These are phyloP conservation scores for Camellia japonica DNA, from an alignment of 148 eudicot species.

Conservation along the genomic window DNA sequence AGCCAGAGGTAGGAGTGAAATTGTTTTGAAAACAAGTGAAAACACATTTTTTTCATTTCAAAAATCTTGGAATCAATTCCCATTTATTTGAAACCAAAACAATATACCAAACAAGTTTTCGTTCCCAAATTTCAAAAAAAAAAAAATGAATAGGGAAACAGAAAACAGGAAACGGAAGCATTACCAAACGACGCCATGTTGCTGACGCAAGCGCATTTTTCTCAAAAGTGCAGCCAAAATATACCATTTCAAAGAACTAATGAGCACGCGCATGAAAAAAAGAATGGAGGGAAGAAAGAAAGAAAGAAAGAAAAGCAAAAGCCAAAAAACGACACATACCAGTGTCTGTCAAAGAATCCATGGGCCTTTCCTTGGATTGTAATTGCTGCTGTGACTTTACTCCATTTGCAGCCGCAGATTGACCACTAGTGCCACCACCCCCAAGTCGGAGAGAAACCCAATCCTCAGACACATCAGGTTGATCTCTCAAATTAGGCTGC, in stretches of 20 bases:
- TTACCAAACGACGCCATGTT: neutral
- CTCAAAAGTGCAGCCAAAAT: no score
- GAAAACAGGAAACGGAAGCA: no score
- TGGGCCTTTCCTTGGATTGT: slow-evolving; percentile 43
- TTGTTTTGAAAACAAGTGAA: no score
- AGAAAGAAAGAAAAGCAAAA: neutral
- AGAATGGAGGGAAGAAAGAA: neutral
- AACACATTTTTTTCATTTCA: no score
- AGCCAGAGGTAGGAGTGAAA: no score
- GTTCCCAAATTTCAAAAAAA: no score
- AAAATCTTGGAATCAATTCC: no score
- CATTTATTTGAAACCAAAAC: no score
- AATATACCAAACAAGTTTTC: no score
- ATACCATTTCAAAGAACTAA: neutral
- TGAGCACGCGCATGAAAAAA: neutral
- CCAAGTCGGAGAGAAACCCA: slow-evolving; percentile 97
- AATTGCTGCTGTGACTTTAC: slow-evolving; percentile 42
- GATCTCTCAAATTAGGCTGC: slow-evolving; percentile 48
- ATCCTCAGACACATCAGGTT: slow-evolving; percentile 62
- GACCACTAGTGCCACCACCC: slow-evolving; percentile 50
- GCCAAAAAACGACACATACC: slow-evolving; percentile 45
- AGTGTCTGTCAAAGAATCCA: slow-evolving; percentile 55
- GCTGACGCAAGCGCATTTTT: neutral
- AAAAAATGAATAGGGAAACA: no score
- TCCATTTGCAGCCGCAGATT: slow-evolving; percentile 37